Conservation (phyloP, 2,329 filamentous ascomycete species). For the Aspergillus ruber region DNA sequence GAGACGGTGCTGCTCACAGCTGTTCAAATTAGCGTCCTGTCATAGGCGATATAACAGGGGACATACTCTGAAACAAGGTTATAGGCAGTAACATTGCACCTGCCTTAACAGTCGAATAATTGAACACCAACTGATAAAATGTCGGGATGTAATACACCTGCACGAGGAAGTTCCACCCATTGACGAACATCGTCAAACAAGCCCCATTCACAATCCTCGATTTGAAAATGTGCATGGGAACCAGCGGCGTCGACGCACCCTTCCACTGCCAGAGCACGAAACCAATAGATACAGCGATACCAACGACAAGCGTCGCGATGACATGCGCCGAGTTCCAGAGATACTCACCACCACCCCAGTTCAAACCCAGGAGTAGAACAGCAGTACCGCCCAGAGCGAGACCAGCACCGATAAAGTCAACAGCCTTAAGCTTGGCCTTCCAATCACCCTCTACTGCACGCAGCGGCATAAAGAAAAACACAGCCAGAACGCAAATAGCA, state of each 20-base stretch:
- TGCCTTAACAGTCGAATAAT: constrained; percentile 39
- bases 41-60: background rate
- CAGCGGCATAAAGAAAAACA: constrained; percentile 53
- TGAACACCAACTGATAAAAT: constrained; percentile 54
- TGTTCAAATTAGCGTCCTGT: background rate
- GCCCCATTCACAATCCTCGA: constrained; percentile 49
- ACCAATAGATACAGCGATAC: constrained; percentile 24
- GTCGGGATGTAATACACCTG: constrained; percentile 58
- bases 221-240: constrained; percentile 48
- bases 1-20: constrained; percentile 45
- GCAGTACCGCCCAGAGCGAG: constrained; percentile 42
- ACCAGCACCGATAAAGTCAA: constrained; percentile 47
- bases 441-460: constrained; percentile 50
- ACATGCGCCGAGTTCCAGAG: constrained; percentile 52
- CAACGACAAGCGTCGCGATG: constrained; percentile 49
- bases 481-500: constrained; percentile 40
- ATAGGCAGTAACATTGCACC: constrained; percentile 48
- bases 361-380: constrained; percentile 45
- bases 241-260: constrained; percentile 18
- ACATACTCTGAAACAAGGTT: constrained; percentile 40
- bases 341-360: constrained; percentile 57
- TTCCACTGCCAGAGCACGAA: constrained; percentile 34
- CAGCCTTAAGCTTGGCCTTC: constrained; percentile 45
- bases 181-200: constrained; percentile 52
- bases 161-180: constrained; percentile 55